Conservation (phyloP, 1,284 basidiomycete genomes). For the Neolentinus lepideus region DNA sequence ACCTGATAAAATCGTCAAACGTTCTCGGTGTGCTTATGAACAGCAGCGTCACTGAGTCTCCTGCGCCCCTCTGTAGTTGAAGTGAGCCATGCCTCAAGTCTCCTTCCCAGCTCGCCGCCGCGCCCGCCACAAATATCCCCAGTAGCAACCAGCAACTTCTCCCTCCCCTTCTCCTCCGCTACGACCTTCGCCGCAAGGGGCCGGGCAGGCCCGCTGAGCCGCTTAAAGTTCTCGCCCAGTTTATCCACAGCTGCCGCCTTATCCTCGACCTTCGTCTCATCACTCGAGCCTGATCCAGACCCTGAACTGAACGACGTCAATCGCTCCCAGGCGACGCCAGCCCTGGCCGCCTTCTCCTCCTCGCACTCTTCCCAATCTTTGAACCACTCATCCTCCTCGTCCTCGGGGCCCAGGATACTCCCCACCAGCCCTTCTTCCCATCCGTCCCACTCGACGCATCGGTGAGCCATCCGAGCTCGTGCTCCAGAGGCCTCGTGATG, state of each 20-base stretch:
- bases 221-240: slow-evolving; percentile 7
- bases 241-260: slow-evolving; percentile 14
- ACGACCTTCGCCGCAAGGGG: slow-evolving; percentile 25
- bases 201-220: slow-evolving; percentile 4
- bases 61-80: slow-evolving; percentile 4
- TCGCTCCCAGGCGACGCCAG: slow-evolving; percentile 7
- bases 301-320: slow-evolving; percentile 14
- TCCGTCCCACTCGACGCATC: slow-evolving; percentile 77
- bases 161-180: slow-evolving; percentile 47
- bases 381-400: slow-evolving; percentile 65
- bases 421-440: slow-evolving; percentile 79
- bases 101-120: slow-evolving; percentile 64
- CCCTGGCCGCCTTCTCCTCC: slow-evolving; percentile 11
- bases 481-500: slow-evolving; percentile 58
- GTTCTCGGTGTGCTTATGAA: not conserved
- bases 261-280: slow-evolving; percentile 2
- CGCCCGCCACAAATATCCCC: slow-evolving; percentile 72
- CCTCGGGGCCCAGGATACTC: slow-evolving; percentile 64
- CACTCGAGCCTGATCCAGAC: not conserved
- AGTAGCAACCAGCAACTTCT: slow-evolving; percentile 58
- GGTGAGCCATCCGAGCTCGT: slow-evolving; percentile 64
- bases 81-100: slow-evolving; percentile 63
- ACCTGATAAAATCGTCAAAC: not conserved
- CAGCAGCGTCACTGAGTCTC: slow-evolving; percentile 1
- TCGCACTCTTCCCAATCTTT: slow-evolving; percentile 32